Base-by-base conservation (phyloP, 495 filamentous ascomycete genomes). In the Neurospora sp. region DNA sequence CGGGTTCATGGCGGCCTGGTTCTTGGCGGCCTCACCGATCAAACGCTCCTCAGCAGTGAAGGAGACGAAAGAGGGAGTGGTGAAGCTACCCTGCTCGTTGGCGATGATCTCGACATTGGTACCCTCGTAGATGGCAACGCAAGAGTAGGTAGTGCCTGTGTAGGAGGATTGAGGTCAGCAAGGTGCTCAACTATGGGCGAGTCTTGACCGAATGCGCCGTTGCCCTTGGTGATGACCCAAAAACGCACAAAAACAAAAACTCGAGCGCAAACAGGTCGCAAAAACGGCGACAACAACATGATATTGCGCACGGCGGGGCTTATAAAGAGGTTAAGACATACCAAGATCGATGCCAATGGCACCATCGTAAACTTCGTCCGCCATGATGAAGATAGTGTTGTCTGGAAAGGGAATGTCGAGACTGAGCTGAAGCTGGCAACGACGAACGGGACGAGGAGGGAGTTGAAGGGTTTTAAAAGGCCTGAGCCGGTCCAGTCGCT, bases 301-400 rank as follows among this genome's bases (percentile, higher is more conserved):
- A 9, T n/a, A 31, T 44, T 20, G 31, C 41, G 40, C 72, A 68
- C 75, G 18, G 18, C 42, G 18, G 42, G 42, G 3, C 8, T 45
- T 45, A 4, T n/a, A 1, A n/a, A 44, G 3, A 1, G 9, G 20
- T 22, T 22, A 22, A 22, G 12, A 84, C 89, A 76, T 88, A 98
- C 96, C 96, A 83, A 99, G 90, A 91, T 99, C 96, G 85, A 99
- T 99, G 89, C 96, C 96, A 87, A 98, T 94, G 88, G 96, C 96
- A 88, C 96, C 96, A 79, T 98, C 96, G 86, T 97, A 99, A 77
- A 95, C 92, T 90, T 97, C 94, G 85, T 97, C 93, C 82, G 93
- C 90, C 94, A 98, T 81, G 69, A 70, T 77, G 78, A 76, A 61
- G 72, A 70, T 72, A 68, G 74, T 70, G 69, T 70, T 74, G 71